Percentiles rank a stretch among this genome's conserved stretches.
phyloP scores from a whole-genome alignment of 306 rosid species.

The Fragaria nilgerrensis region DNA sequence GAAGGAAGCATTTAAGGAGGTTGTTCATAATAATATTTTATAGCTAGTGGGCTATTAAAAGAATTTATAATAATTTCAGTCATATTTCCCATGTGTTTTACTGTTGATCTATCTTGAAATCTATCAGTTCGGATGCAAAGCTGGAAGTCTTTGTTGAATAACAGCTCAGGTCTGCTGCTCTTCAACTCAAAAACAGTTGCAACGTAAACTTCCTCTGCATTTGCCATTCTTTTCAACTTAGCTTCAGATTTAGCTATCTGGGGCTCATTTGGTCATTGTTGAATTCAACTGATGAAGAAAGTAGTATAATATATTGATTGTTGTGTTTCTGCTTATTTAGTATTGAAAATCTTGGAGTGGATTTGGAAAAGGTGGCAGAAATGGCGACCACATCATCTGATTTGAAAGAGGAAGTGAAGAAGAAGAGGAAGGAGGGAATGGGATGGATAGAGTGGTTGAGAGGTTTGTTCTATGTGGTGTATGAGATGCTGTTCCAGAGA shows the following conservation, averaged over 20 bases:
- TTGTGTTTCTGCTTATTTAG: not conserved
- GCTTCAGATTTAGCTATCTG: not conserved
- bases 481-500: conserved; percentile 86
- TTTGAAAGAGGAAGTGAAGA: not conserved
- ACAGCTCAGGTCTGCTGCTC: not conserved
- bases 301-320: not conserved
- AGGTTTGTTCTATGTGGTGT: conserved; percentile 9
- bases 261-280: not conserved
- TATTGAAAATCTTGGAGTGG: not conserved
- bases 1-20: too few species aligned
- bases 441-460: conserved; percentile 1
- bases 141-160: not conserved
- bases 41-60: too few species aligned
- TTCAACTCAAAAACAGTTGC: not conserved
- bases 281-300: not conserved
- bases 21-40: too few species aligned
- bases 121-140: not conserved
- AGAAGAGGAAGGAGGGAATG: not conserved
- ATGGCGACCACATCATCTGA: not conserved
- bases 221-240: not conserved
- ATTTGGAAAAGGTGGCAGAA: not conserved
- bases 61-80: too few species aligned
- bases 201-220: not conserved
- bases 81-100: too few species aligned
- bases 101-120: too few species aligned